A percentile compares a stretch with the other conserved stretches of the same genome.
Conservation (phyloP, 2,329 filamentous ascomycete genomes). For the Ophiostoma sp. region DNA sequence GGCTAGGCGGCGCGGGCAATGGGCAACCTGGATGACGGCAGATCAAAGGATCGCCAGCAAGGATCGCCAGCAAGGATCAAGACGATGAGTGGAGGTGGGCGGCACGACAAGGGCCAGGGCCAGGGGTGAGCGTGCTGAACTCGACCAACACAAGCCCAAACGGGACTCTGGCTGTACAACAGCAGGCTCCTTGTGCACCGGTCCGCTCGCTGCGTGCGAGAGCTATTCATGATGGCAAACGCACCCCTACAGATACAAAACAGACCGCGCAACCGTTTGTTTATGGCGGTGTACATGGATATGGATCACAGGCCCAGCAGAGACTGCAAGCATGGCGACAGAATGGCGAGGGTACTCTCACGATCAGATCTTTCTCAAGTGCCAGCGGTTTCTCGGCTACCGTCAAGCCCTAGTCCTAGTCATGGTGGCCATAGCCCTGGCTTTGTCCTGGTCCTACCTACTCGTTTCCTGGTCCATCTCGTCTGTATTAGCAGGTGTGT, state of each 20-base stretch:
- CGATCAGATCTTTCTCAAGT: background rate
- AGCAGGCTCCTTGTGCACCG: slow-evolving; percentile 14
- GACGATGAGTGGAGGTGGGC: background rate
- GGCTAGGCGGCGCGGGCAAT: background rate
- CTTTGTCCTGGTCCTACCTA: slow-evolving; percentile 1
- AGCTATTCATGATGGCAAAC: background rate
- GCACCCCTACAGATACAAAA: background rate
- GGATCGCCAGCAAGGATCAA: too few species aligned
- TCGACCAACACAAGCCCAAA: slow-evolving; percentile 15
- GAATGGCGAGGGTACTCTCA: background rate
- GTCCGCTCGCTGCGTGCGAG: slow-evolving; percentile 14
- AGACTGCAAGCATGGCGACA: background rate
- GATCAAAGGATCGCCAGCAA: background rate
- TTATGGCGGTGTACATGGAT: background rate
- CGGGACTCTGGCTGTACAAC: slow-evolving; percentile 16
- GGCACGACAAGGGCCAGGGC: background rate
- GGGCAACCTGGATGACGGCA: background rate
- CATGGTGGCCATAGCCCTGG: background rate
- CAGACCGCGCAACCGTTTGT: background rate
- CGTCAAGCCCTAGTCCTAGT: slow-evolving; percentile 12
- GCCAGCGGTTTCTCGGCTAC: slow-evolving; percentile 16
- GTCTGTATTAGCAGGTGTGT: background rate
- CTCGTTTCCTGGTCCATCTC: background rate
- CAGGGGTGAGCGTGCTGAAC: background rate
- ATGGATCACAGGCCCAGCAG: background rate